A percentile compares a stretch with the other conserved stretches of the same genome.
Evolutionary conservation across 176 grass and related monocot genomes (phyloP).

Genomic region (Raddia guianensis): DNA sequence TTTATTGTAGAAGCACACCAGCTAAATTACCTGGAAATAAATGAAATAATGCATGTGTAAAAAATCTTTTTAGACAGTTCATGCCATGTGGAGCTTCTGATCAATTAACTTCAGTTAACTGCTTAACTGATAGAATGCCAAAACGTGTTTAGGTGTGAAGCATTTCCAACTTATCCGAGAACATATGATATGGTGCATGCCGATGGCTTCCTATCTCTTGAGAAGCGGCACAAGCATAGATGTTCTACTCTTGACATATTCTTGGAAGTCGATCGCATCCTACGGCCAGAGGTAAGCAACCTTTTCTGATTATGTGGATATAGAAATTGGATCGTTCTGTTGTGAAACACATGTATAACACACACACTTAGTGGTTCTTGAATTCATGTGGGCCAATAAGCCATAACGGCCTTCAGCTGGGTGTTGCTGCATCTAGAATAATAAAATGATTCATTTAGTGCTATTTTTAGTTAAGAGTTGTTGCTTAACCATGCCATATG

Average conservation of each 20-base stretch:
- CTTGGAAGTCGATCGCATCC: conserved; percentile 93
- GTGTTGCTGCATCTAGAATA: conserved; percentile 31
- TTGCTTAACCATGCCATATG: conserved; percentile 1
- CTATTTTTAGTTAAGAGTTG: conserved; percentile 9
- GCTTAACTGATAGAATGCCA: conserved; percentile 25
- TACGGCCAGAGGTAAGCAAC: conserved; percentile 88
- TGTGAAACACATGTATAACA: neutral
- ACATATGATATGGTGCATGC: conserved; percentile 99
- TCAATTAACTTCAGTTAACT: conserved; percentile 27
- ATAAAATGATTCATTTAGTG: conserved; percentile 2
- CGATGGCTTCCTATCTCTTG: conserved; percentile 86
- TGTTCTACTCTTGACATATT: conserved; percentile 90
- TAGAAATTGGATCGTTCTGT: neutral
- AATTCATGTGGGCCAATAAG: conserved; percentile 17
- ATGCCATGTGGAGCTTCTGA: conserved; percentile 16
- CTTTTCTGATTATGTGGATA: conserved; percentile 25
- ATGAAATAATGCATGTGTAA: neutral
- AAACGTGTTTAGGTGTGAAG: conserved; percentile 81
- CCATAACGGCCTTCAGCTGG: neutral
- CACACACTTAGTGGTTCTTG: conserved; percentile 4
- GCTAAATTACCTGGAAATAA: conserved; percentile 7
- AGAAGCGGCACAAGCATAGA: conserved; percentile 58
- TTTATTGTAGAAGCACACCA: conserved; percentile 11
- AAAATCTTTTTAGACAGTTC: conserved; percentile 19
- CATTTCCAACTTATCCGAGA: conserved; percentile 97